These are phyloP conservation scores for Corynascus novoguineensis DNA, from an alignment of 495 filamentous ascomycete species.

Conservation along the genomic window DNA sequence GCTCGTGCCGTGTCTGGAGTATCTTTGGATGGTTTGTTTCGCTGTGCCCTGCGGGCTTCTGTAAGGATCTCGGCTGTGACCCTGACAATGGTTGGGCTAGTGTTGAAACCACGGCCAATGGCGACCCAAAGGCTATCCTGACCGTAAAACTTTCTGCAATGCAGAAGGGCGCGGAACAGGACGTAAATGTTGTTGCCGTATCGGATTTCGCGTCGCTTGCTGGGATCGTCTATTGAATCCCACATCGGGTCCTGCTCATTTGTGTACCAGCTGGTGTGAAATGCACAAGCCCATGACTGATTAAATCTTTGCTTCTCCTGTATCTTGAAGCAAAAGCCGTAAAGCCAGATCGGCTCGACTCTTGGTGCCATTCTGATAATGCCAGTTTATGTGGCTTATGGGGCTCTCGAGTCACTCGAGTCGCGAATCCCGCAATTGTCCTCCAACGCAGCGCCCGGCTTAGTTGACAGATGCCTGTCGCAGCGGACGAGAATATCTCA, in stretches of 20 bases:
- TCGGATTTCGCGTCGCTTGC: slow-evolving; percentile 20
- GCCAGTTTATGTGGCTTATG: not conserved
- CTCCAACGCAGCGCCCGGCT: no score
- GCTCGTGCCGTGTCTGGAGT: slow-evolving; percentile 18
- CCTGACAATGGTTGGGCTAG: slow-evolving; percentile 3
- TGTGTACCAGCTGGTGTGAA: slow-evolving; percentile 13
- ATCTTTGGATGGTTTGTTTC: not conserved
- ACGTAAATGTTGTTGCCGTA: slow-evolving; percentile 30
- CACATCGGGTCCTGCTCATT: slow-evolving; percentile 11
- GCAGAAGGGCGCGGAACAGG: slow-evolving; percentile 19
- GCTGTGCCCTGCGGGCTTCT: slow-evolving; percentile 16
- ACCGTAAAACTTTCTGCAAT: slow-evolving; percentile 11
- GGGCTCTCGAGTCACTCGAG: not conserved
- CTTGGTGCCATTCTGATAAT: slow-evolving; percentile 1
- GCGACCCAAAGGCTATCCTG: slow-evolving; percentile 19
- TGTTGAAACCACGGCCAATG: slow-evolving; percentile 13
- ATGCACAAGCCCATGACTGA: slow-evolving; percentile 15
- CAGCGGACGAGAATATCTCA: no score
- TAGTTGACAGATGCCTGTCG: no score
- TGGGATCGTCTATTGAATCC: slow-evolving; percentile 1
- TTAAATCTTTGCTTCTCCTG: slow-evolving; percentile 9
- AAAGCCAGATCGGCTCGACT: slow-evolving; percentile 10
- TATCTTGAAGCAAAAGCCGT: slow-evolving; percentile 11
- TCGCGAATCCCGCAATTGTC: not conserved
- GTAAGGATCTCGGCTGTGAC: slow-evolving; percentile 13